A percentile compares a stretch with the other conserved stretches of the same genome.
phyloP scores from a whole-genome alignment of 2,329 filamentous ascomycete genomes.

The Fusarium torreyae region DNA sequence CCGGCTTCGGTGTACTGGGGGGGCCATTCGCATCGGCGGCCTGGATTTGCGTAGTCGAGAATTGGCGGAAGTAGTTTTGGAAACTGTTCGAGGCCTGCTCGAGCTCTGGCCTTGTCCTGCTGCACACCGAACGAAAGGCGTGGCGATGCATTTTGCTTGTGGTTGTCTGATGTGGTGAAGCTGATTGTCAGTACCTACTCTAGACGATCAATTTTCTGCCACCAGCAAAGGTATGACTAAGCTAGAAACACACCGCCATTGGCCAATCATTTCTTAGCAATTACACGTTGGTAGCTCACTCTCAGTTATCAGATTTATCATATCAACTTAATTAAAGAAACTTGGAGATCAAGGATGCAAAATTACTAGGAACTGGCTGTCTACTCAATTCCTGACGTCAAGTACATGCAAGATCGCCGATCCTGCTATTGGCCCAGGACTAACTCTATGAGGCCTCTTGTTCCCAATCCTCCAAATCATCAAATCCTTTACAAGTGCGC shows the following conservation, averaged over 20 bases:
- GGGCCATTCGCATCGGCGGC: conserved; percentile 49
- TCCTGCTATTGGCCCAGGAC: conserved; percentile 40
- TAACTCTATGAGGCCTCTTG: conserved; percentile 35
- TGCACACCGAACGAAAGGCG: conserved; percentile 57
- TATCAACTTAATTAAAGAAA: background rate
- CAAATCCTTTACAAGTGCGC: conserved; percentile 42
- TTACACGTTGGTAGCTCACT: conserved; percentile 3
- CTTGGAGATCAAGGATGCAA: conserved; percentile 20
- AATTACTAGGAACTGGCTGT: conserved; percentile 41
- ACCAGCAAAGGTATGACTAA: conserved; percentile 42
- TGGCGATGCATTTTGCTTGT: conserved; percentile 56
- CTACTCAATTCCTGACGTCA: conserved; percentile 39
- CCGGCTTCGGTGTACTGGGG: conserved; percentile 40
- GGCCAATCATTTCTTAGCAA: conserved; percentile 33
- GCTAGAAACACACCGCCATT: conserved; percentile 30
- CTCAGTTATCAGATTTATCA: background rate
- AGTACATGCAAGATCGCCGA: conserved; percentile 44
- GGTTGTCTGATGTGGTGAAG: conserved; percentile 39
- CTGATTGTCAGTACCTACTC: conserved; percentile 23
- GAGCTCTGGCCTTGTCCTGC: conserved; percentile 55
- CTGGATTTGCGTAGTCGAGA: conserved; percentile 58
- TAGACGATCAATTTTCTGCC: conserved; percentile 46
- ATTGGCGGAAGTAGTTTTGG: conserved; percentile 54
- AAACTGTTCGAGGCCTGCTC: conserved; percentile 52
- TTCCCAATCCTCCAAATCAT: conserved; percentile 26